phyloP scores from a whole-genome alignment of 768 basidiomycete genomes.

The Chalciporus pseudorubinellus region DNA sequence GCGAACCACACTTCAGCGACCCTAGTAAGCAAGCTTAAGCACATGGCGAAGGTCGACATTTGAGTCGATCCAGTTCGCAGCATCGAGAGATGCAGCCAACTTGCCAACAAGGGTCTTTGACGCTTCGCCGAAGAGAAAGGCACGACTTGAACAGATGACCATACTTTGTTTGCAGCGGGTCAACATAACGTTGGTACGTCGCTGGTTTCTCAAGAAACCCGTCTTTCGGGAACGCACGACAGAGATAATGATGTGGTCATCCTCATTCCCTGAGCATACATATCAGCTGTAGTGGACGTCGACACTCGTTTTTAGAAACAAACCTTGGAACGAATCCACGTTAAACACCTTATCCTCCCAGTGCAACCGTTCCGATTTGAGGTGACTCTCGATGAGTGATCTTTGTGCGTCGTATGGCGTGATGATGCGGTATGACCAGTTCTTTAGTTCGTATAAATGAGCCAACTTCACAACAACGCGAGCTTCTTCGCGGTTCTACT shows the following conservation, averaged over 20 bases:
- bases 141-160: constrained; percentile 60
- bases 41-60: constrained; percentile 6
- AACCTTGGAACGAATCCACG: constrained; percentile 81
- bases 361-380: constrained; percentile 45
- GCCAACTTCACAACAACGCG: constrained; percentile 54
- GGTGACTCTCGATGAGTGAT: constrained; percentile 48
- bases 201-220: constrained; percentile 63
- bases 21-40: background rate
- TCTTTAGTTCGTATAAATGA: constrained; percentile 42
- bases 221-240: constrained; percentile 54
- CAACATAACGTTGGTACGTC: constrained; percentile 83
- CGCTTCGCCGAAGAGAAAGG: constrained; percentile 19
- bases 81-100: constrained; percentile 14
- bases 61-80: constrained; percentile 16
- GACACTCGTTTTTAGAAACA: constrained; percentile 2
- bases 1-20: background rate
- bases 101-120: constrained; percentile 25
- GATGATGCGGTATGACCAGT: constrained; percentile 58
- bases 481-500: constrained; percentile 60
- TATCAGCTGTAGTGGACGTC: constrained; percentile 10
- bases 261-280: constrained; percentile 65
- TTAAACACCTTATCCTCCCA: constrained; percentile 73
- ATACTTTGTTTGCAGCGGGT: constrained; percentile 73
- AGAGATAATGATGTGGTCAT: constrained; percentile 70
- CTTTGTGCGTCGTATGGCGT: constrained; percentile 80